Evolutionary conservation across 768 basidiomycete species (phyloP).

Genomic region (Tylopilus balloui): DNA sequence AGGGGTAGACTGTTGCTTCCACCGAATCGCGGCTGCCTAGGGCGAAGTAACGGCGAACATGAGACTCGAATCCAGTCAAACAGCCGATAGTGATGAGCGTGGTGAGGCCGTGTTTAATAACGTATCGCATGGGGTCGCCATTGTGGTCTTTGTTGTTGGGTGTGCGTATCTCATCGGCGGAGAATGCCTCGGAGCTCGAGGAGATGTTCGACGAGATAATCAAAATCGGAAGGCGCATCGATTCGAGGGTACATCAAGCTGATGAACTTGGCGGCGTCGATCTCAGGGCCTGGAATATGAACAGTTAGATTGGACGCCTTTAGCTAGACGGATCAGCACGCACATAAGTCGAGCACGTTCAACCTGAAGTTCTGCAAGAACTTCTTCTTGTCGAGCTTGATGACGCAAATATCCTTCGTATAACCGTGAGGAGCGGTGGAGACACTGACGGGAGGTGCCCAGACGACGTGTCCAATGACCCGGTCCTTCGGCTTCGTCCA

Average conservation of each 20-base stretch:
- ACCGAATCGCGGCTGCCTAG: no score
- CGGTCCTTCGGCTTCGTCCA: background rate
- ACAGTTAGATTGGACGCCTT: background rate
- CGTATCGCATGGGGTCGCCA: background rate
- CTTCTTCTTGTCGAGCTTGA: background rate
- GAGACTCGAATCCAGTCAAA: no score
- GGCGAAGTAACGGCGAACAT: no score
- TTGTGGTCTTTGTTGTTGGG: background rate
- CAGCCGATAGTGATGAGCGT: no score
- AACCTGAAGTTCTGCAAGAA: background rate
- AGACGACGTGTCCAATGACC: background rate
- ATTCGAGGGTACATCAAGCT: background rate
- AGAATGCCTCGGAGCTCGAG: background rate
- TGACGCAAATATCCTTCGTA: background rate
- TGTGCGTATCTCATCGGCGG: background rate
- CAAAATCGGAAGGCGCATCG: no score
- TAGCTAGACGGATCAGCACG: background rate
- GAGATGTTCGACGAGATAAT: background rate
- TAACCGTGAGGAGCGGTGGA: background rate
- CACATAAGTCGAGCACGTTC: background rate
- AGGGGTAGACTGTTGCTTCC: no score
- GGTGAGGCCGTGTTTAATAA: background rate
- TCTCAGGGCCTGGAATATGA: background rate
- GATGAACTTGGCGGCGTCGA: background rate
- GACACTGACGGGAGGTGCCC: background rate